Conservation (phyloP, 169 alveolate species). For the Cryptosporidium sp. region DNA sequence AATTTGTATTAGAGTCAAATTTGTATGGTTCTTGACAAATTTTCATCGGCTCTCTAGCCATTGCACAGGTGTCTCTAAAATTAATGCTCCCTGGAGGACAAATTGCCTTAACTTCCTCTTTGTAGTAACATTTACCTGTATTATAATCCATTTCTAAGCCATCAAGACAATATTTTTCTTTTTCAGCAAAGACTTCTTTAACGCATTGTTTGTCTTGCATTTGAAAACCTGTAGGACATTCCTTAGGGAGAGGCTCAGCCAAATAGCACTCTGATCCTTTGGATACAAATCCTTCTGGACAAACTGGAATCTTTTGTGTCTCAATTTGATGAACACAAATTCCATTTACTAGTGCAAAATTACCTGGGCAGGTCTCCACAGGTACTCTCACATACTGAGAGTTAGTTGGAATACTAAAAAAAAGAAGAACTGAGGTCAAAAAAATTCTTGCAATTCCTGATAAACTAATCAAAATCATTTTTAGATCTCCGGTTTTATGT, state of each 20-base stretch:
- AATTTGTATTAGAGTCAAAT: neutral
- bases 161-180: slow-evolving; percentile 13
- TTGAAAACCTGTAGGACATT: slow-evolving; percentile 64
- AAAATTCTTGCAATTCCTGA: neutral
- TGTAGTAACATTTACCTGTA: slow-evolving; percentile 36
- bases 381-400: slow-evolving; percentile 69
- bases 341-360: slow-evolving; percentile 52
- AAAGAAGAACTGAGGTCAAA: slow-evolving; percentile 2
- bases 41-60: slow-evolving; percentile 31
- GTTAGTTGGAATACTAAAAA: neutral
- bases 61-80: slow-evolving; percentile 47
- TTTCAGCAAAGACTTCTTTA: slow-evolving; percentile 37
- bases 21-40: slow-evolving; percentile 34
- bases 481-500: slow-evolving; percentile 10
- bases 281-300: slow-evolving; percentile 73
- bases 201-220: slow-evolving; percentile 76
- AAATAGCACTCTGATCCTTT: slow-evolving; percentile 53
- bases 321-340: slow-evolving; percentile 64
- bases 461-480: neutral
- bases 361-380: slow-evolving; percentile 63
- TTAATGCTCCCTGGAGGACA: slow-evolving; percentile 68
- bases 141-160: slow-evolving; percentile 1
- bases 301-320: slow-evolving; percentile 66
- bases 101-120: slow-evolving; percentile 23
- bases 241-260: slow-evolving; percentile 58